These are phyloP conservation scores for Phytopythium litorale DNA, from an alignment of 352 stramenopile species.

Conservation along the genomic window DNA sequence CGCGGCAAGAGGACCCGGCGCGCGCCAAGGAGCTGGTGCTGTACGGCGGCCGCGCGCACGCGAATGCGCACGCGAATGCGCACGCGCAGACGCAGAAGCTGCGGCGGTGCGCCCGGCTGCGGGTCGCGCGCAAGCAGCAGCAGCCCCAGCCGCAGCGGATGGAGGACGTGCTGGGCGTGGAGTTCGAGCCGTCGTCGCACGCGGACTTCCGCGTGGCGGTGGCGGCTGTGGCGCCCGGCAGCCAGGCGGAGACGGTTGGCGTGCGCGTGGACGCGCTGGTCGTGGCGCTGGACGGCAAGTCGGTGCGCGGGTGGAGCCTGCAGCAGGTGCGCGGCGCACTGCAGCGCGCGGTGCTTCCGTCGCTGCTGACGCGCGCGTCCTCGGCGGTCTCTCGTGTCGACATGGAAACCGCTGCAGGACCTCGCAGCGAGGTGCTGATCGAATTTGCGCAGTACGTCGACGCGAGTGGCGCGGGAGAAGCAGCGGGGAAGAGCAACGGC, in stretches of 20 bases:
- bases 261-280: slow-evolving; percentile 56
- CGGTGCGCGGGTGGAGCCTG: slow-evolving; percentile 41
- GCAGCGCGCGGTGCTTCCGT: slow-evolving; percentile 21
- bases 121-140: slow-evolving; percentile 16
- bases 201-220: slow-evolving; percentile 63
- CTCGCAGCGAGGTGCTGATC: slow-evolving; percentile 29
- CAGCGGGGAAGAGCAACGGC: neutral
- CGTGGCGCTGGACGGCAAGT: slow-evolving; percentile 49
- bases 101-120: slow-evolving; percentile 36
- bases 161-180: slow-evolving; percentile 47
- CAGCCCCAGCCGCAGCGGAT: slow-evolving; percentile 8
- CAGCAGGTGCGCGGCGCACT: slow-evolving; percentile 49
- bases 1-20: slow-evolving; percentile 21
- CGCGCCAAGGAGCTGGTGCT: slow-evolving; percentile 23
- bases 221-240: slow-evolving; percentile 57
- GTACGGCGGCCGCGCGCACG: slow-evolving; percentile 8
- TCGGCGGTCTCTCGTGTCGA: neutral
- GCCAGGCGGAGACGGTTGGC: slow-evolving; percentile 38
- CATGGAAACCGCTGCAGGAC: neutral
- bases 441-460: slow-evolving; percentile 64
- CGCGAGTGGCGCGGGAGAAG: slow-evolving; percentile 16
- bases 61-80: neutral
- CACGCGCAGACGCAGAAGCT: slow-evolving; percentile 12
- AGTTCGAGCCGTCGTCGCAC: slow-evolving; percentile 50
- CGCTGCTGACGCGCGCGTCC: neutral